Conservation (phyloP, 116 monocot species). For the Trichopus zeylanicus region DNA sequence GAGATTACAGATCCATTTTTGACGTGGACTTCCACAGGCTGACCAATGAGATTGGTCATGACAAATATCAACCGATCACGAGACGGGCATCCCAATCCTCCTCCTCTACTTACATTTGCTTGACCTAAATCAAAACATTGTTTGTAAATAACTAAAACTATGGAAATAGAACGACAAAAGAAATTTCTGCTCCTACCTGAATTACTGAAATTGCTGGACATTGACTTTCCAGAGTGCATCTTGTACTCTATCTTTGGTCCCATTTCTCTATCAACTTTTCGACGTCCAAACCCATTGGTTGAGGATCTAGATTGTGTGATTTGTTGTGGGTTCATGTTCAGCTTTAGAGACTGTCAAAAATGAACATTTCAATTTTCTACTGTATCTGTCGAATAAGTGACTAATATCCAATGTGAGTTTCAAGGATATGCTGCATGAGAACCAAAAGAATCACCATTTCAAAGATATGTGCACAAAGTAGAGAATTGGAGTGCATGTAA, state of each 20-base stretch:
- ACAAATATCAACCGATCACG: slow-evolving; percentile 77
- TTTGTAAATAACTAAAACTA: neutral
- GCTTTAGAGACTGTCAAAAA: neutral
- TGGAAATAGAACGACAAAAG: neutral
- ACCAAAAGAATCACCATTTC: too few relatives aligned
- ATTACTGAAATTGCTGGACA: slow-evolving; percentile 23
- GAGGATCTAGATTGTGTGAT: slow-evolving; percentile 46
- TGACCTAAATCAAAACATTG: slow-evolving; percentile 11
- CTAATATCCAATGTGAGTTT: too few relatives aligned
- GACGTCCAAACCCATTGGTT: slow-evolving; percentile 53
- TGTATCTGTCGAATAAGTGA: too few relatives aligned
- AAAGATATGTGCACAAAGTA: too few relatives aligned
- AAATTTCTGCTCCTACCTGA: slow-evolving; percentile 8
- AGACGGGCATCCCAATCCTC: slow-evolving; percentile 28
- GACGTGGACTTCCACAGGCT: slow-evolving; percentile 77
- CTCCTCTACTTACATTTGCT: slow-evolving; percentile 41
- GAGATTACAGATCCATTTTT: slow-evolving; percentile 89
- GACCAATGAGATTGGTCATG: slow-evolving; percentile 65
- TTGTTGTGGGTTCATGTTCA: slow-evolving; percentile 54
- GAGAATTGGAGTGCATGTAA: too few relatives aligned
- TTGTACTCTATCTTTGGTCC: slow-evolving; percentile 40
- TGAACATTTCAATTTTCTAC: neutral
- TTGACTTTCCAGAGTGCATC: slow-evolving; percentile 31
- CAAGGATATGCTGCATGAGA: neutral
- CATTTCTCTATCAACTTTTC: slow-evolving; percentile 48